Base-by-base conservation (phyloP, 305 asterid species). In the Petunia hybrid region DNA sequence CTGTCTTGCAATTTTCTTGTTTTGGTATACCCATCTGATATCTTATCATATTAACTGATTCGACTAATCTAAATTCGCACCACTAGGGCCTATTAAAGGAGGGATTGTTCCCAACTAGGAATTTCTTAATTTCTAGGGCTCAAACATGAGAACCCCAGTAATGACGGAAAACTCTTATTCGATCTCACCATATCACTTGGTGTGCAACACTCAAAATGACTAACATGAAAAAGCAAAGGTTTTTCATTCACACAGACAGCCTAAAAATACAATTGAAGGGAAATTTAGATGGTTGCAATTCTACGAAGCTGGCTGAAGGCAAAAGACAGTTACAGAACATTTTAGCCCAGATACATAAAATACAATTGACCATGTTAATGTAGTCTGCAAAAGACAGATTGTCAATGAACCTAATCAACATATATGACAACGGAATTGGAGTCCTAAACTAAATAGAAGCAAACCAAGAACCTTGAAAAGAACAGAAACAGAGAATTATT, bases 401-500 rank as follows among this genome's bases (percentile, higher is more conserved):
- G 59, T 59, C 45, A 61, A 46, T 42, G 73, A 77, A 60, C 61
- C 73, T 61, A 77, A 45, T 61, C 36, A 43, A 31, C 57, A 42
- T 77, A 85, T 40, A 67, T 35, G 78, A 6, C 69, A 53, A 77
- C 77, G 35, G 74, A 42, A 39, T 14, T 60, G 53, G 38, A 39
- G 81, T 56, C 75, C 38, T 80, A 35, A 85, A 63, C 66, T 78
- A 80, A 38, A n/a, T 76, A 66, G 69, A 76, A 81, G 78, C 88
- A 81, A 61, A 76, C 64, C 40, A 59, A 41, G 53, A 81, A 40
- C 43, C 62, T 45, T 70, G 74, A 60, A 70, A 55, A 70, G 39
- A 31, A 80, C 40, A 67, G 59, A 77, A 71, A 67, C 62, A 81
- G 74, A 77, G 76, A 76, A 84, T 45, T 83, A 86, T 81, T 89